These are phyloP conservation scores for Clathrospora elynae DNA, from an alignment of 2,329 filamentous ascomycete species.

Conservation along the genomic window DNA sequence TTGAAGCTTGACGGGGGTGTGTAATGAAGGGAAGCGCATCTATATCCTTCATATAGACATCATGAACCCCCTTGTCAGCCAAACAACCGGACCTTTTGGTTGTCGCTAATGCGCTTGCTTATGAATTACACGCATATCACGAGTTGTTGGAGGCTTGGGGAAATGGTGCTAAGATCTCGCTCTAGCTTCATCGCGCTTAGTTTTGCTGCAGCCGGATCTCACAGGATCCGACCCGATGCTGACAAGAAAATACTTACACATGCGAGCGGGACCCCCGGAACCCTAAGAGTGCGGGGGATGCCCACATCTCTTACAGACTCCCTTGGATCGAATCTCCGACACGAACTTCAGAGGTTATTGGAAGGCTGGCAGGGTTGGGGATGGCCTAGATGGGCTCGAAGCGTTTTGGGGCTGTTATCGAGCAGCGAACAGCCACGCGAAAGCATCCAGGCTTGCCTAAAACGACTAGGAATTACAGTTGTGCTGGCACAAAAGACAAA, in stretches of 20 bases:
- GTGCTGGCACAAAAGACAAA: too few species aligned
- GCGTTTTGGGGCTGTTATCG: too few species aligned
- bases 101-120: slow-evolving; percentile 9
- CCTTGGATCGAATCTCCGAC: not conserved
- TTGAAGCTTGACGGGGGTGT: slow-evolving; percentile 8
- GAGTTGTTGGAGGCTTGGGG: slow-evolving; percentile 5
- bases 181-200: slow-evolving; percentile 10
- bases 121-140: slow-evolving; percentile 10
- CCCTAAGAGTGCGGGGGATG: too few species aligned
- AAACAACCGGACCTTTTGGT: not conserved
- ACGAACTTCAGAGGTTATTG: not conserved
- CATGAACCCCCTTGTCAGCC: slow-evolving; percentile 1
- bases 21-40: slow-evolving; percentile 1
- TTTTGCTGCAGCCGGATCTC: not conserved
- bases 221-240: slow-evolving; percentile 7
- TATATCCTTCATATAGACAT: slow-evolving; percentile 2
- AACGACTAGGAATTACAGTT: too few species aligned
- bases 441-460: too few species aligned
- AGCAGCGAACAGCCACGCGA: too few species aligned
- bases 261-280: too few species aligned
- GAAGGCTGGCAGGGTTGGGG: too few species aligned
- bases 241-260: not conserved
- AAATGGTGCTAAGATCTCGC: not conserved
- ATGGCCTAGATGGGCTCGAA: too few species aligned
- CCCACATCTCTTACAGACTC: too few species aligned